Percentiles rank a stretch among this genome's conserved stretches.
Conservation (phyloP, 2,329 filamentous ascomycete genomes). For the Diplocarpon mali region DNA sequence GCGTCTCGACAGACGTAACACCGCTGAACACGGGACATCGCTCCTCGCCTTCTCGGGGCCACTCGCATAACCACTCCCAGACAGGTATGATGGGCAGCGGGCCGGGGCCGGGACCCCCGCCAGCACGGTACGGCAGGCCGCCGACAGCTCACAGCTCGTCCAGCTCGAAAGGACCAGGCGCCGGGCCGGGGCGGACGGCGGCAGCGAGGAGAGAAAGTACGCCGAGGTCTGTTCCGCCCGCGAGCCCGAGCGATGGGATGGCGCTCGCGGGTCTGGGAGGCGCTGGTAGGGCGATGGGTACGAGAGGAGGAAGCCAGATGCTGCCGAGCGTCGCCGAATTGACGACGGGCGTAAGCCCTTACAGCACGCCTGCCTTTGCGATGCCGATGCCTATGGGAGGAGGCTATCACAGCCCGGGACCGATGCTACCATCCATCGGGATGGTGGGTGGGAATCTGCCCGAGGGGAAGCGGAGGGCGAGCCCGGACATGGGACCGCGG, state of each 20-base stretch:
- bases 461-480: conserved; percentile 42
- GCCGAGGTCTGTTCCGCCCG: conserved; percentile 27
- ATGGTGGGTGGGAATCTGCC: conserved; percentile 15
- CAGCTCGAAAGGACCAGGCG: conserved; percentile 7
- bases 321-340: conserved; percentile 53
- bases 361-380: conserved; percentile 46
- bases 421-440: conserved; percentile 27
- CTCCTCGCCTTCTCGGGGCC: conserved; percentile 32
- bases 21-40: conserved; percentile 26
- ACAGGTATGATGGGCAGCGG: conserved; percentile 15
- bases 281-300: conserved; percentile 19
- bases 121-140: conserved; percentile 19
- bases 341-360: conserved; percentile 51
- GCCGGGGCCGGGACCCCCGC: conserved; percentile 5
- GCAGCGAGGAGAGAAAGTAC: conserved; percentile 27
- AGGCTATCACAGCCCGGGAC: conserved; percentile 32
- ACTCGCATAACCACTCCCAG: conserved; percentile 23
- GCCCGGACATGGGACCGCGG: conserved; percentile 35
- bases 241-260: conserved; percentile 29
- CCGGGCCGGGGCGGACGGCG: conserved; percentile 18
- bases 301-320: conserved; percentile 26
- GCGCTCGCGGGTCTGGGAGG: conserved; percentile 24
- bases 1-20: conserved; percentile 38
- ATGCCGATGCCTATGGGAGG: conserved; percentile 24
- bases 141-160: conserved; percentile 14